These are phyloP conservation scores for Russula ochroleuca DNA, from an alignment of 768 basidiomycete species.

Conservation along the genomic window DNA sequence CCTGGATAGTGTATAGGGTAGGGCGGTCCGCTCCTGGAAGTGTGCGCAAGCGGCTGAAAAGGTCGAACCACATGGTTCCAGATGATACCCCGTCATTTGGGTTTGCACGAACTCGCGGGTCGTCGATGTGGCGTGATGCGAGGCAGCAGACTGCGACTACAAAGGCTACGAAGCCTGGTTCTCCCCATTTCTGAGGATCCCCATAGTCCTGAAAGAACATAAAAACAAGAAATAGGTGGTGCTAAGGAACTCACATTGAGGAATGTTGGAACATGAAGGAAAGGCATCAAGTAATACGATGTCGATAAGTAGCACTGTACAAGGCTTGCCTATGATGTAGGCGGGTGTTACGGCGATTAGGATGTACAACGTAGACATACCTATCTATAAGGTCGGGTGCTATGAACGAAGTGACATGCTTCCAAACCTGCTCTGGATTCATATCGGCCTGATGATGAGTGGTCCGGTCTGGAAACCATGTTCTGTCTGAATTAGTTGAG, in stretches of 20 bases:
- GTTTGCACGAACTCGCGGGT: conserved; percentile 80
- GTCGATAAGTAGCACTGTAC: conserved; percentile 86
- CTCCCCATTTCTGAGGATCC: conserved; percentile 91
- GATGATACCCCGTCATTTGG: conserved; percentile 82
- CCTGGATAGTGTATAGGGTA: conserved; percentile 88
- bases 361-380: conserved; percentile 40
- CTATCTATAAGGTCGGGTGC: conserved; percentile 91
- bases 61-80: conserved; percentile 88
- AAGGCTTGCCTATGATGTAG: conserved; percentile 43
- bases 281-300: conserved; percentile 89
- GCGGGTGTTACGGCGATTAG: conserved; percentile 1
- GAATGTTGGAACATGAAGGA: conserved; percentile 88
- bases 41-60: conserved; percentile 82
- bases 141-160: conserved; percentile 92
- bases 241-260: conserved; percentile 51
- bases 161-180: conserved; percentile 91
- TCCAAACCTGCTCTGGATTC: conserved; percentile 86
- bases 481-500: conserved; percentile 28
- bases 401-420: conserved; percentile 79
- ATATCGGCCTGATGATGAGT: conserved; percentile 66
- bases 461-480: conserved; percentile 84
- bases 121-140: conserved; percentile 88
- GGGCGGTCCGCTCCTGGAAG: conserved; percentile 84
- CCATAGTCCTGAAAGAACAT: conserved; percentile 68
- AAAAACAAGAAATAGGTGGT: conserved; percentile 18